phyloP scores from a whole-genome alignment of 345 rosid species.

The Rhodomyrtus tomentosa region DNA sequence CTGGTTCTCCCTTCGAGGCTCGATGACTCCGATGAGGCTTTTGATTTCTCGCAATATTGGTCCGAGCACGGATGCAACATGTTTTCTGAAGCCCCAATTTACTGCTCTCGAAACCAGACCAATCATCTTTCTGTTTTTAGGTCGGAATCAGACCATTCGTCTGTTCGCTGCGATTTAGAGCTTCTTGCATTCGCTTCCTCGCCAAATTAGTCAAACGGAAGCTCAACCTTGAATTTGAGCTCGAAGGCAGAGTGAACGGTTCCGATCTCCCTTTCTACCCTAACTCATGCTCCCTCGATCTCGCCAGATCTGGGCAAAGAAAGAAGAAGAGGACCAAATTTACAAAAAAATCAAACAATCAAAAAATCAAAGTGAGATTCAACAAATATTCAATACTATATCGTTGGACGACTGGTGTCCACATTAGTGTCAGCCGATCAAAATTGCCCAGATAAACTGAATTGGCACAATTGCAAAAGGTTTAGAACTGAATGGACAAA shows the following conservation, averaged over 20 bases:
- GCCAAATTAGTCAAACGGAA: constrained; percentile 16
- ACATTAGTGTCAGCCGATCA: too few species aligned
- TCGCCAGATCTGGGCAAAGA: too few species aligned
- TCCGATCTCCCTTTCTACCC: constrained; percentile 26
- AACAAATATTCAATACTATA: too few species aligned
- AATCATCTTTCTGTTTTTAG: too few species aligned
- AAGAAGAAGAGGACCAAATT: too few species aligned
- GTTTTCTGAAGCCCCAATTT: not conserved
- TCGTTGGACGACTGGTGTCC: too few species aligned
- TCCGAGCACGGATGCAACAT: not conserved
- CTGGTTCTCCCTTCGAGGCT: not conserved
- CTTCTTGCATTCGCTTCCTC: constrained; percentile 13
- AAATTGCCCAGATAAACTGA: too few species aligned
- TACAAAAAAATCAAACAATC: too few species aligned
- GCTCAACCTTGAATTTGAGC: constrained; percentile 30
- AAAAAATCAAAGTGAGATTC: too few species aligned
- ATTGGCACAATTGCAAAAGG: too few species aligned
- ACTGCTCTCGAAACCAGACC: not conserved
- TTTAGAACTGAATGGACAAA: too few species aligned
- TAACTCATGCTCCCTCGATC: constrained; percentile 72
- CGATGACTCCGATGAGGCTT: not conserved
- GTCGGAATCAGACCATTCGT: not conserved
- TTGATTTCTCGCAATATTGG: not conserved
- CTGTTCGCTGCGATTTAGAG: not conserved
- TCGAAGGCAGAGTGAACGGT: constrained; percentile 50